Percentiles rank a stretch among this genome's conserved stretches.
Conservation (phyloP, 2,329 filamentous ascomycete genomes). For the Neopestalotiopsis clavispora region DNA sequence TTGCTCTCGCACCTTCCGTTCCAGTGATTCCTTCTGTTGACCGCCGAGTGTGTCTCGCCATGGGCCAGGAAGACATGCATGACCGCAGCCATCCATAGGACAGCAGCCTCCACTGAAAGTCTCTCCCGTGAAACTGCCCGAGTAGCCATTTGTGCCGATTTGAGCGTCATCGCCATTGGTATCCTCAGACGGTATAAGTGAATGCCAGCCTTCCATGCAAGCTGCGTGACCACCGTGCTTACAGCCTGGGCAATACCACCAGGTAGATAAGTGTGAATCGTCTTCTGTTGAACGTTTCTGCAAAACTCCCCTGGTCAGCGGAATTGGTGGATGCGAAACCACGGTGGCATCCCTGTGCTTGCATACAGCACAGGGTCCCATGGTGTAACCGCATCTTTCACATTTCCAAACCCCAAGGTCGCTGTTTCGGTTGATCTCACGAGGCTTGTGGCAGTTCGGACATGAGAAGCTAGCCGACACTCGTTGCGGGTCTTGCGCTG, state of each 20-base stretch:
- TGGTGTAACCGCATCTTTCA: slow-evolving; percentile 56
- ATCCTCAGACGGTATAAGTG: slow-evolving; percentile 31
- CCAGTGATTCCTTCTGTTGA: slow-evolving; percentile 56
- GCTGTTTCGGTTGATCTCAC: slow-evolving; percentile 54
- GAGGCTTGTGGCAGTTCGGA: slow-evolving; percentile 59
- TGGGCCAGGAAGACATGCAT: slow-evolving; percentile 63
- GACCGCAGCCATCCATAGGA: slow-evolving; percentile 68
- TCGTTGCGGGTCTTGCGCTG: slow-evolving; percentile 52
- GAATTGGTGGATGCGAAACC: slow-evolving; percentile 34
- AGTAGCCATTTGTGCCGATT: slow-evolving; percentile 17
- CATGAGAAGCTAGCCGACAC: slow-evolving; percentile 61
- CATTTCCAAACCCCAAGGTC: slow-evolving; percentile 60
- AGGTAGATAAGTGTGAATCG: slow-evolving; percentile 46
- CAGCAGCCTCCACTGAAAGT: slow-evolving; percentile 62
- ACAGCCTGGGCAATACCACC: slow-evolving; percentile 70
- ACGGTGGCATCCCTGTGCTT: slow-evolving; percentile 55
- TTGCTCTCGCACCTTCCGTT: slow-evolving; percentile 51
- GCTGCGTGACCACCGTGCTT: slow-evolving; percentile 66
- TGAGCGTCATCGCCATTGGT: slow-evolving; percentile 17
- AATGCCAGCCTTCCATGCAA: slow-evolving; percentile 66
- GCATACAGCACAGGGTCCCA: slow-evolving; percentile 65
- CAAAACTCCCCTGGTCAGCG: slow-evolving; percentile 29
- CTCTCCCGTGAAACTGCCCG: slow-evolving; percentile 35
- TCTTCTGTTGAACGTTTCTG: slow-evolving; percentile 22
- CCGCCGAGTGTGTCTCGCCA: slow-evolving; percentile 56